Evolutionary conservation across 768 basidiomycete genomes (phyloP), one percentile per base, ranked within the genome.

Genomic region (Trametes coccinea): DNA sequence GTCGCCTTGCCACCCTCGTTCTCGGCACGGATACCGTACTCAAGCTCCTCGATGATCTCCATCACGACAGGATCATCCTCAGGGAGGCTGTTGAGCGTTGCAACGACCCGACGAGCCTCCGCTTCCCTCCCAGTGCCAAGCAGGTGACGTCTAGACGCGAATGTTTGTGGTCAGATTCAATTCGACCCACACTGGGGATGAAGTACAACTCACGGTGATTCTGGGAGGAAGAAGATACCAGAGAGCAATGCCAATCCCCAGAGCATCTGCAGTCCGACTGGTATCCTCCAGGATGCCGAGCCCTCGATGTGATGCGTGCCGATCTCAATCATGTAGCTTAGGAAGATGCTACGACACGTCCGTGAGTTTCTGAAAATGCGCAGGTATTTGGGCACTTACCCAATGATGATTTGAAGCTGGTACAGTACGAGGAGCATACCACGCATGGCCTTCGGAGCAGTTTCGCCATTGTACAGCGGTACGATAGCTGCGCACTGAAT

Each of bases 1-100:
- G 85, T 87, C 1, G 89, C 88, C 69, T 89, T 87, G 6, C 90
- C 90, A 22, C 89, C 90, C 54, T 88, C 86, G 67, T 92, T 93
- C 73, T 93, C 90, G 4, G 81, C 84, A 14, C 76, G 77, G 69
- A 93, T 86, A 41, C 80, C 87, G 59, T 78, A 83, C 59, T 84
- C 78, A 30, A 92, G 80, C 64, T 92, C 90, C 30, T 82, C 83
- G 16, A 91, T 74, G 5, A 76, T 74, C 56, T 88, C 88, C 7
- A 78, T 69, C 0, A 91, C 87, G 10, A 90, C 63, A 0, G 77
- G 72, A 61, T 90, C 82, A 56, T 88, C 80, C 53, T 78, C 70
- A 3, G 82, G 76, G n/a, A 88, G 82, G 30, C 81, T 76, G 67
- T 92, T 92, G 40, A 93, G 70, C 56, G 79, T 77, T 0, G 89